Evolutionary conservation across 352 stramenopile species (phyloP).

Genomic region (Aphanomyces invadans): DNA sequence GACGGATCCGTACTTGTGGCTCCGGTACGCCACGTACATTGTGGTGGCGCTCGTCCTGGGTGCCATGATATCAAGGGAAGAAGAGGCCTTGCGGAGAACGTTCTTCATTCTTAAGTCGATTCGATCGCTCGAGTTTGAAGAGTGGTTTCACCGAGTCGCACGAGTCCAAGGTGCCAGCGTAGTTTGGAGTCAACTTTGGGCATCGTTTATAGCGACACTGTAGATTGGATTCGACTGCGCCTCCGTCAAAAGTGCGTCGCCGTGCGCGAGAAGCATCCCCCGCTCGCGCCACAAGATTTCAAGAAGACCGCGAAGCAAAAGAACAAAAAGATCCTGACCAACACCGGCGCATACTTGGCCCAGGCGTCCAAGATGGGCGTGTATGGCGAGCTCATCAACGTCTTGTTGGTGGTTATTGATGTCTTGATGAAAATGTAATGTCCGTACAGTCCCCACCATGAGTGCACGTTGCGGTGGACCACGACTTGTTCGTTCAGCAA

Average conservation of each 20-base stretch:
- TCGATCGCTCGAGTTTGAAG: conserved; percentile 26
- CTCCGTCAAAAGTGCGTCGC: conserved; percentile 2
- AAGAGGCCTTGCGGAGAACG: conserved; percentile 16
- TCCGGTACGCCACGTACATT: conserved; percentile 27
- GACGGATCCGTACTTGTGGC: conserved; percentile 23
- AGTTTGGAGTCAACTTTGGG: not conserved
- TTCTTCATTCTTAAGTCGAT: conserved; percentile 26
- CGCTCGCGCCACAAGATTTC: not conserved
- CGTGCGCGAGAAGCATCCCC: not conserved
- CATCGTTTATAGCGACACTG: not conserved
- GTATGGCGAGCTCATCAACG: conserved; percentile 74
- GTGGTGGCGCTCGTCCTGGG: conserved; percentile 15
- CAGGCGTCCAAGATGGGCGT: conserved; percentile 67
- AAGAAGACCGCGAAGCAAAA: not conserved
- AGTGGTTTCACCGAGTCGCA: conserved; percentile 13
- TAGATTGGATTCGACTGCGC: conserved; percentile 18
- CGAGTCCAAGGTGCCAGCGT: conserved; percentile 2
- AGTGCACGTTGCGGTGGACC: too few relatives aligned
- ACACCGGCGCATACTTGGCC: conserved; percentile 65
- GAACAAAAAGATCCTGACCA: conserved; percentile 36
- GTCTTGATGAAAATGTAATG: conserved; percentile 34
- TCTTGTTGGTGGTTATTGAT: conserved; percentile 60
- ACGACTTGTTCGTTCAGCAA: too few relatives aligned
- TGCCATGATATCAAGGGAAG: conserved; percentile 20
- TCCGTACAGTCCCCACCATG: too few relatives aligned